Percentiles rank a stretch among this genome's conserved stretches.
phyloP scores from a whole-genome alignment of 106 monocot species.

The Alisma plantagoaquatica region DNA sequence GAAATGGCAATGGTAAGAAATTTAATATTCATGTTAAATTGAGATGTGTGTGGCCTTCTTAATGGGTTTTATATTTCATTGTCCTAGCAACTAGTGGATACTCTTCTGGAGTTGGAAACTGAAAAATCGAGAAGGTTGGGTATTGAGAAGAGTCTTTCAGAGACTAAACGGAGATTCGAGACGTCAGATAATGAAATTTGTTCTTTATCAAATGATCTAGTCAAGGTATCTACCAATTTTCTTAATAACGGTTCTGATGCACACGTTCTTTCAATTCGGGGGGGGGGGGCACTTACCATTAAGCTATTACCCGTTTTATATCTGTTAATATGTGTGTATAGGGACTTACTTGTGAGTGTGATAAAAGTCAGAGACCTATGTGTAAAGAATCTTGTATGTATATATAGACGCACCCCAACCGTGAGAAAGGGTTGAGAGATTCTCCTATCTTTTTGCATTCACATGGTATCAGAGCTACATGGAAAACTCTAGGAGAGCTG shows the following conservation, averaged over 20 bases:
- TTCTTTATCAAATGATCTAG: conserved; percentile 34
- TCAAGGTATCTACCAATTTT: conserved; percentile 23
- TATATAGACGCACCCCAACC: no score
- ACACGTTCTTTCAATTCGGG: neutral
- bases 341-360: no score
- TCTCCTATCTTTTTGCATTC: no score
- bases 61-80: conserved; percentile 1
- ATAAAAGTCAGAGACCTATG: no score
- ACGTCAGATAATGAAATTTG: conserved; percentile 26
- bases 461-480: no score
- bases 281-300: no score
- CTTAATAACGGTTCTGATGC: neutral
- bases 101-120: conserved; percentile 71
- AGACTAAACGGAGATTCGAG: conserved; percentile 32
- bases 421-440: no score
- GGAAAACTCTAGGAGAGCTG: no score
- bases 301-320: no score
- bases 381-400: no score
- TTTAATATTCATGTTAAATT: neutral
- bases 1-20: conserved; percentile 64
- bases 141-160: conserved; percentile 40
- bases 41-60: neutral
- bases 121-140: conserved; percentile 48
- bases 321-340: no score
- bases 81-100: conserved; percentile 79